A percentile compares a stretch with the other conserved stretches of the same genome.
phyloP scores from a whole-genome alignment of 768 basidiomycete genomes.

The Tricholoma hemisulphureum region DNA sequence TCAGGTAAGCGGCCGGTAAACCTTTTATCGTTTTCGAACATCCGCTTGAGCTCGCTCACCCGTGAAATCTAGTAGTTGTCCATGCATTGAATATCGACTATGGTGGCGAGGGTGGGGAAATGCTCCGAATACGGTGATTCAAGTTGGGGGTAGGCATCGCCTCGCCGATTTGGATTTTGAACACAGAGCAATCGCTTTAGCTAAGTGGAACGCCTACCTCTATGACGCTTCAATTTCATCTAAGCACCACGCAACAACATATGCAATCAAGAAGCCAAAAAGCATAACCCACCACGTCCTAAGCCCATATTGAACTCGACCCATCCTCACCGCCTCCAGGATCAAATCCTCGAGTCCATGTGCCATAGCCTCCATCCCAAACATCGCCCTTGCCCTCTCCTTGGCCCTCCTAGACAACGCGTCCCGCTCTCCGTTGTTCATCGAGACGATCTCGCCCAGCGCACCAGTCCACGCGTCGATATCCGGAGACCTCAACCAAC shows the following conservation, averaged over 20 bases:
- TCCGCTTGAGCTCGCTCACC: too few species aligned
- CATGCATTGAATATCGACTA: too few species aligned
- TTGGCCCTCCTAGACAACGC: conserved; percentile 56
- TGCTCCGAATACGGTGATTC: too few species aligned
- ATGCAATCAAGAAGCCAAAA: conserved; percentile 32
- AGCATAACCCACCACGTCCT: conserved; percentile 26
- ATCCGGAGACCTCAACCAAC: conserved; percentile 70
- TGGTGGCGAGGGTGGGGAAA: too few species aligned
- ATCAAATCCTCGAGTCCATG: conserved; percentile 55
- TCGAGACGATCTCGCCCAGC: conserved; percentile 54
- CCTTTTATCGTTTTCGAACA: too few species aligned
- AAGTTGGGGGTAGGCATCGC: too few species aligned
- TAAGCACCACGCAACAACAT: conserved; percentile 19
- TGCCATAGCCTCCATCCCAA: conserved; percentile 79
- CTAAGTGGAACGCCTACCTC: not conserved
- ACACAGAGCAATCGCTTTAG: not conserved
- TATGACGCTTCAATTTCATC: not conserved
- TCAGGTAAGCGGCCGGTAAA: too few species aligned
- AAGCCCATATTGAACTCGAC: conserved; percentile 22
- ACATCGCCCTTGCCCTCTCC: conserved; percentile 58
- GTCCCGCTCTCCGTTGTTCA: conserved; percentile 41
- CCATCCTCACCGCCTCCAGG: conserved; percentile 55
- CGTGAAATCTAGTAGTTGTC: too few species aligned
- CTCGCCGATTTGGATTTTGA: not conserved
- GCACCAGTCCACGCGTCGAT: conserved; percentile 69